Base-by-base conservation (phyloP, 208 protist species). In the Crithidia brevicula region DNA sequence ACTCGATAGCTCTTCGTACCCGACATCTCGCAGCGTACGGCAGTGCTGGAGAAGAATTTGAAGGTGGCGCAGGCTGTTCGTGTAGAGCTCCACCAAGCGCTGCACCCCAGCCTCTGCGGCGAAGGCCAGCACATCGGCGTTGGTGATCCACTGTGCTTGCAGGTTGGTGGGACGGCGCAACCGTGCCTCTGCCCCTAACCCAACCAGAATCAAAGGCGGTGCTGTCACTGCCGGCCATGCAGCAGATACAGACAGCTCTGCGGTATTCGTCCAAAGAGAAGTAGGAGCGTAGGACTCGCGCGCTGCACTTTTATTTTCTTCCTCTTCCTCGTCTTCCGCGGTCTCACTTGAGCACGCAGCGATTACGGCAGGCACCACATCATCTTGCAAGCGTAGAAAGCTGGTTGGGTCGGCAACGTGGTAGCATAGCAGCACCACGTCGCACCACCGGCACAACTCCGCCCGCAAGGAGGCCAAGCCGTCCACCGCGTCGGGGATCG, bases 351-450 rank as follows among this genome's bases (percentile, higher is more conserved):
- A 18, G 20, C 69, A 68, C 47, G 74, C 79, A 3, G 30, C 65
- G 2, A 23, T 45, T 36, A 65, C 56, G 15, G 57, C 69, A 1
- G 60, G 66, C 20, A 62, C 28, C 47, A 66, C 74, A 13, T 66
- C 49, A 13, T 71, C 18, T 43, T 68, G 47, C 10, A 79, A 6
- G 27, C 56, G 36, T 15, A 40, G n/a, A n/a, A 81, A 75, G 15
- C 45, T 77, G 16, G 31, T 49, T 4, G 61, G 70, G 8, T 66
- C 46, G 34, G 25, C 25, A 4, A 71, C 49, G 52, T 60, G 52
- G 66, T 83, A 87, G 67, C 76, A 81, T 5, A 79, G 22, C 10
- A 87, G 40, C 31, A 83, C 57, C 1, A 83, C 73, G 59, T 79
- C 73, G 62, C 73, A 78, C 58, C 67, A 74, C 34, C 69, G 36